Percentiles rank a stretch among this genome's conserved stretches.
Evolutionary conservation across 2,329 filamentous ascomycete species (phyloP).

Genomic region (Furcasterigmium furcatum): DNA sequence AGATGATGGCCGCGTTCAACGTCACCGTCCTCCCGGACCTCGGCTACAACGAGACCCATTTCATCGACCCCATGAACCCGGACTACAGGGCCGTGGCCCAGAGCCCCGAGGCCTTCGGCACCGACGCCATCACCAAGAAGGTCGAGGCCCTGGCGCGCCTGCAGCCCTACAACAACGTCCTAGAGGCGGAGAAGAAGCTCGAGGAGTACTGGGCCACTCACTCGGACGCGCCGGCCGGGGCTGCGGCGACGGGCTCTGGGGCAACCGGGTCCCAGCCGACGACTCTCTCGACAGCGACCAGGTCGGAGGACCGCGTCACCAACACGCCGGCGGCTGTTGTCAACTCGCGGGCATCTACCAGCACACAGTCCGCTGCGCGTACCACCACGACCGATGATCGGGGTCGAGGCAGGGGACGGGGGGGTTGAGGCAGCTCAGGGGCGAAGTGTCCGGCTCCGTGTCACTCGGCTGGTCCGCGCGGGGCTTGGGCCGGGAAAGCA

Average conservation of each 20-base stretch:
- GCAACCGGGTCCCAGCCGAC: not conserved
- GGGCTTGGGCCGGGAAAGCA: no score
- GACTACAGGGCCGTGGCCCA: conserved; percentile 2
- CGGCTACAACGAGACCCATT: conserved; percentile 24
- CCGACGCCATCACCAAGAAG: not conserved
- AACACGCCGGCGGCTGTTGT: not conserved
- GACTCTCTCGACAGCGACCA: not conserved
- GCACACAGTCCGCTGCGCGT: no score
- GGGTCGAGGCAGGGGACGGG: no score
- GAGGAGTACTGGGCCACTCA: conserved; percentile 4
- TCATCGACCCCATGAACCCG: conserved; percentile 7
- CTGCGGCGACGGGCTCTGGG: not conserved
- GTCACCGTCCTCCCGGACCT: conserved; percentile 30
- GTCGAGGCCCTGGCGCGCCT: conserved; percentile 3
- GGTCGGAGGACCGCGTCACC: no score
- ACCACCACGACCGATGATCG: no score
- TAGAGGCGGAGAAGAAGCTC: conserved; percentile 1
- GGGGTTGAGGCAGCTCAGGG: no score
- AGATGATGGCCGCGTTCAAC: conserved; percentile 46
- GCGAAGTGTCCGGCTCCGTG: no score
- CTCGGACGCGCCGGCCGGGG: not conserved
- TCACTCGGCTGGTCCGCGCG: no score
- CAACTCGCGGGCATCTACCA: no score
- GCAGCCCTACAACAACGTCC: conserved; percentile 2
- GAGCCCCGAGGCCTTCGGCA: conserved; percentile 4